phyloP scores from a whole-genome alignment of 306 rosid genomes.

The Astragalus membranaceus region DNA sequence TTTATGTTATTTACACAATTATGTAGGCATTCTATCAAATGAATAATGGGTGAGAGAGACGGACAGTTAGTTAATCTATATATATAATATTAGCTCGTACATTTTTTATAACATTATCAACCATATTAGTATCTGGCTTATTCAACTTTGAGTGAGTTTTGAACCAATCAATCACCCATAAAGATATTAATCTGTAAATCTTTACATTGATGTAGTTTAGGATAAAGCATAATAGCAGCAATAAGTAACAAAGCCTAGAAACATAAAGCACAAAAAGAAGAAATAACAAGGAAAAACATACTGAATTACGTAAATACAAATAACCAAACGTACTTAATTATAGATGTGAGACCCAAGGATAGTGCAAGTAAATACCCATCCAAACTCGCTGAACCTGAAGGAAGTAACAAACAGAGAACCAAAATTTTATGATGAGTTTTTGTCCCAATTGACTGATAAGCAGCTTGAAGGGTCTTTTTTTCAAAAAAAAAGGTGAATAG shows the following conservation, averaged over 20 bases:
- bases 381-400: constrained; percentile 52
- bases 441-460: constrained; percentile 3
- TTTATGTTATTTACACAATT: background rate
- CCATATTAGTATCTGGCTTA: background rate
- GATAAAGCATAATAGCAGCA: constrained; percentile 1
- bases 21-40: background rate
- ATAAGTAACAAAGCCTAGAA: background rate
- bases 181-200: background rate
- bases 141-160: background rate
- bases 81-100: background rate
- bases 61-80: background rate
- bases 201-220: background rate
- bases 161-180: background rate
- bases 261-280: constrained; percentile 11
- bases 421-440: background rate
- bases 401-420: constrained; percentile 6
- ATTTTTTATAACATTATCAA: background rate
- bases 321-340: constrained; percentile 59
- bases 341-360: constrained; percentile 78
- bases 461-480: background rate
- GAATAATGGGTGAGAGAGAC: background rate
- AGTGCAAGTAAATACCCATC: constrained; percentile 83
- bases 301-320: background rate
- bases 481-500: background rate
- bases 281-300: background rate